A percentile compares a stretch with the other conserved stretches of the same genome.
These are phyloP conservation scores for Acer saccharum DNA, from an alignment of 345 rosid species.

Conservation along the genomic window DNA sequence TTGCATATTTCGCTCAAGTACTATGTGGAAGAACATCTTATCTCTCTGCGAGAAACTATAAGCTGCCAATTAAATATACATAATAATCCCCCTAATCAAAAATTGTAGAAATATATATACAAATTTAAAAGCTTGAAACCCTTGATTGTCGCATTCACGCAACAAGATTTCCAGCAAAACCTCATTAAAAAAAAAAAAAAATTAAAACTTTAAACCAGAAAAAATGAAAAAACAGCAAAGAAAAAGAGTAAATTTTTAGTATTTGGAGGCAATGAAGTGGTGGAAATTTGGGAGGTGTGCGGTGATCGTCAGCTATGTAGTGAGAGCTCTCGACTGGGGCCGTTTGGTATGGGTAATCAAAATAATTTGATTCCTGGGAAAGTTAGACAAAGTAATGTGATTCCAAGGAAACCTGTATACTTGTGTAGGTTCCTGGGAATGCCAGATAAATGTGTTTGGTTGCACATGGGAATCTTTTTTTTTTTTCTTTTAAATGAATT, in stretches of 20 bases:
- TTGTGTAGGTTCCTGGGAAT: too few species aligned
- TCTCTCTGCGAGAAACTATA: background rate
- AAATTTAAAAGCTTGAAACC: background rate
- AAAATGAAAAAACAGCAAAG: too few species aligned
- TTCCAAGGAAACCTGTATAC: too few species aligned
- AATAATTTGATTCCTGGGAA: too few species aligned
- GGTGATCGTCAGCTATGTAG: too few species aligned
- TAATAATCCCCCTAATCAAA: background rate
- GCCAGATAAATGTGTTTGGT: too few species aligned
- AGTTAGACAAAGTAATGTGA: too few species aligned
- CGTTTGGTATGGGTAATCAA: too few species aligned
- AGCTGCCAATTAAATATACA: background rate
- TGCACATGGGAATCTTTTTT: too few species aligned
- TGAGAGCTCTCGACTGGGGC: too few species aligned
- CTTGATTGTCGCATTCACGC: background rate
- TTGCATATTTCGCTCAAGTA: slow-evolving; percentile 89
- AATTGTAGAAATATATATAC: background rate
- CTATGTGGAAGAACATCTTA: slow-evolving; percentile 85
- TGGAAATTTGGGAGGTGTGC: background rate
- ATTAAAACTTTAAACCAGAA: background rate
- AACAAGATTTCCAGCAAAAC: background rate
- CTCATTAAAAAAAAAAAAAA: background rate
- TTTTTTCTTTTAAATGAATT: too few species aligned
- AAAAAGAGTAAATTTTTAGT: background rate
- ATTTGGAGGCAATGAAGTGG: background rate